Percentiles rank a stretch among this genome's conserved stretches.
Conservation (phyloP, 2,329 filamentous ascomycete genomes). For the Colletotrichum neosansevieriae region DNA sequence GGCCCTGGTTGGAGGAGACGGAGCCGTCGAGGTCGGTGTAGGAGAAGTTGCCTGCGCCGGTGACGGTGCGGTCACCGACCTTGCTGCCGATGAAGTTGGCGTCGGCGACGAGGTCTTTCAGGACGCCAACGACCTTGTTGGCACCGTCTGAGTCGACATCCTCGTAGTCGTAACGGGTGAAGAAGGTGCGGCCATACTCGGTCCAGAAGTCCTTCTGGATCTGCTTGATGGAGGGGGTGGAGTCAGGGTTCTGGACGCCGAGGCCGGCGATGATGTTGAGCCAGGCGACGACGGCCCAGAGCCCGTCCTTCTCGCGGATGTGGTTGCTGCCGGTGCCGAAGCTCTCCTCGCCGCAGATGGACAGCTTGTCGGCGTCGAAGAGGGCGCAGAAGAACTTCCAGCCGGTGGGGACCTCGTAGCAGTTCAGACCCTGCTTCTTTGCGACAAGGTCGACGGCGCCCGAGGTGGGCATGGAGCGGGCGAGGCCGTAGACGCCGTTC, state of each 20-base stretch:
- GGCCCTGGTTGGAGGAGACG: constrained; percentile 93
- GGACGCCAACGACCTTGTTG: constrained; percentile 86
- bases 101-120: constrained; percentile 82
- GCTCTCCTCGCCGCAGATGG: constrained; percentile 98
- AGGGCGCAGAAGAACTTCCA: constrained; percentile 99
- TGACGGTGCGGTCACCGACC: constrained; percentile 82
- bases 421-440: constrained; percentile 89
- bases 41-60: constrained; percentile 93
- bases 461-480: constrained; percentile 97
- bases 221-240: constrained; percentile 91
- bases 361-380: constrained; percentile 94
- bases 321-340: constrained; percentile 99
- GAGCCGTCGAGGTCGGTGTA: constrained; percentile 99
- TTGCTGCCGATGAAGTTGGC: constrained; percentile 83
- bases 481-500: constrained; percentile 94
- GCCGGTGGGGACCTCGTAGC: constrained; percentile 97
- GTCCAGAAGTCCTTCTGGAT: constrained; percentile 99
- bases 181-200: constrained; percentile 96
- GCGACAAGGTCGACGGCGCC: constrained; percentile 96
- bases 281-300: constrained; percentile 98
- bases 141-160: constrained; percentile 92
- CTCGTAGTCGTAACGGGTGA: constrained; percentile 99
- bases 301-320: constrained; percentile 98
- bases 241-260: constrained; percentile 81
- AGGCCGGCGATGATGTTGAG: constrained; percentile 98